Base-by-base conservation (phyloP, 331 rosid species). In the Rhamnella rubrinervis region DNA sequence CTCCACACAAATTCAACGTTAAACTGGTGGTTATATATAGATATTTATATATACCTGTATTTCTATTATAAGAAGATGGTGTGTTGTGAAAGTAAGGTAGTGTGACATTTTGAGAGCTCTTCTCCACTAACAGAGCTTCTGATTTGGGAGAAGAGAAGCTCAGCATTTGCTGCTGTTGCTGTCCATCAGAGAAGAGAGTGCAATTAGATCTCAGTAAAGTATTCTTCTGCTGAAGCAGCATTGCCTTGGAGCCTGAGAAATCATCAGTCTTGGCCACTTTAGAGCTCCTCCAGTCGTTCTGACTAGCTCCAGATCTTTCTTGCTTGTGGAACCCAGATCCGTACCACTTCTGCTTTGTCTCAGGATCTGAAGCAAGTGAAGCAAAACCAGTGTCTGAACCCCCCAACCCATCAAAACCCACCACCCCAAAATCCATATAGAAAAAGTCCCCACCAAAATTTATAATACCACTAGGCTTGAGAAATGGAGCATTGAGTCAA, bases 101-200 rank as follows among this genome's bases (percentile, higher is more conserved):
- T 71, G 96, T 19, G 16, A 80, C 79, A 77, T 84, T 87, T 13
- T 71, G 81, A 58, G 75, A 55, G 21, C 47, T 28, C 56, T 81
- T 85, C 0, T 82, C 92, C 39, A 35, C 55, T 23, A 75, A n/a
- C 5, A 76, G 62, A 70, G 87, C 0, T 1, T 95, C 96, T 18
- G 91, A 47, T 72, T 89, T 95, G 55, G 92, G 87, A 47, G 88
- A 76, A 70, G 96, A 85, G 68, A 95, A 95, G 75, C 96, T 89
- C 55, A 95, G 83, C 89, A 91, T 83, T 76, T 87, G 95, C 73
- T 79, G 81, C 5, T 75, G 82, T 46, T 77, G 78, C 12, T 82
- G 85, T 9, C 23, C 75, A 73, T 84, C 88, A 59, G 84, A 81
- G 55, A 83, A 73, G 12, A 80, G 67, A 60, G 82, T 26, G 35